These are phyloP conservation scores for Persicaria tinctoria DNA, from an alignment of 148 eudicot genomes.

Conservation along the genomic window DNA sequence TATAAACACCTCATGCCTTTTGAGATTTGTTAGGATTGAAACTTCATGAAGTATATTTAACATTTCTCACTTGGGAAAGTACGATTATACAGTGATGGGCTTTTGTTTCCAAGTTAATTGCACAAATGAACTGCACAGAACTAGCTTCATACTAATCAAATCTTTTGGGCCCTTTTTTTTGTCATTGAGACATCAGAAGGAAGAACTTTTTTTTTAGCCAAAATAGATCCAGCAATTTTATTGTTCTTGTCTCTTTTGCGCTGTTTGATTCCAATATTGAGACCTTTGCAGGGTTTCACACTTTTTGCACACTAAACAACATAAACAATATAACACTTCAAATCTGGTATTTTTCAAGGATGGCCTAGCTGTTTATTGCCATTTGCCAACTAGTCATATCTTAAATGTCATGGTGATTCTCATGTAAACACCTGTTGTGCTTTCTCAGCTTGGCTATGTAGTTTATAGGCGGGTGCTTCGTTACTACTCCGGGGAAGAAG, in stretches of 20 bases:
- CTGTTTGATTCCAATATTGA: too few relatives aligned
- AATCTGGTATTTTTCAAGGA: neutral
- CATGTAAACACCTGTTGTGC: neutral
- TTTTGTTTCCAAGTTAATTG: neutral
- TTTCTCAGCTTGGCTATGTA: conserved; percentile 78
- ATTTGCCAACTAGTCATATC: neutral
- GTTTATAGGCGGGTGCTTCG: conserved; percentile 90
- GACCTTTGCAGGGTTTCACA: neutral
- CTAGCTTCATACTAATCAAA: neutral
- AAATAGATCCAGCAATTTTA: neutral
- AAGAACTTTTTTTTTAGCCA: neutral
- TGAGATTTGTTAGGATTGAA: neutral
- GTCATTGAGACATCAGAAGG: neutral
- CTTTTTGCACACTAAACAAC: too few relatives aligned
- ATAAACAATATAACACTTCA: too few relatives aligned
- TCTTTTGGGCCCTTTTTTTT: neutral
- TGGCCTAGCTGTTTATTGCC: neutral
- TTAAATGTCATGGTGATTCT: neutral
- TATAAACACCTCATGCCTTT: neutral
- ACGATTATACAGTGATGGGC: neutral
- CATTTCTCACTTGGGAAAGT: neutral
- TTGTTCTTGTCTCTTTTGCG: neutral
- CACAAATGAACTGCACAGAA: neutral
- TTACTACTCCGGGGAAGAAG: conserved; percentile 97
- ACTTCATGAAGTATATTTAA: neutral